phyloP scores from a whole-genome alignment of 345 rosid species.

The Dipteronia sinensis region DNA sequence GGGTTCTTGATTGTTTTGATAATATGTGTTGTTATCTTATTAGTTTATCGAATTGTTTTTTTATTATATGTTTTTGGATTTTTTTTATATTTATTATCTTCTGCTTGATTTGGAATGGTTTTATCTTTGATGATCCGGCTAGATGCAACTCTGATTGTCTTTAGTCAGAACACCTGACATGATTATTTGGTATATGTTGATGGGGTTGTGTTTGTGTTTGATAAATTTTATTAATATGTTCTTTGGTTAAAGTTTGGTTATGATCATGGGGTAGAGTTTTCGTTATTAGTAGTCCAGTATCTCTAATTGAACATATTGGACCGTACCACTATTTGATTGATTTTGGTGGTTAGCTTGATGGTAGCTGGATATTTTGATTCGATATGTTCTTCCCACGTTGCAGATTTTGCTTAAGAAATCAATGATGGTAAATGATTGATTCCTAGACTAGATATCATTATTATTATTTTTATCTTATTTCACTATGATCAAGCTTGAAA shows the following conservation, averaged over 20 bases:
- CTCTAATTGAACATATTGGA: neutral
- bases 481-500: neutral
- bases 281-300: neutral
- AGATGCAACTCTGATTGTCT: neutral
- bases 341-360: neutral
- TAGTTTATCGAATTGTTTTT: constrained; percentile 1
- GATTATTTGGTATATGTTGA: neutral
- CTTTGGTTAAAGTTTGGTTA: neutral
- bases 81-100: neutral
- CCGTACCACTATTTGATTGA: neutral
- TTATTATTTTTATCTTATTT: neutral
- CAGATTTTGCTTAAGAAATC: neutral
- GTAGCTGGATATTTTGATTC: neutral
- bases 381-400: neutral
- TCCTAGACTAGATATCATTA: neutral
- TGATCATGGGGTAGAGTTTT: neutral
- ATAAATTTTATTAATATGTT: constrained; percentile 2
- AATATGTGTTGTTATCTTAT: neutral
- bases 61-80: neutral
- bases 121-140: neutral
- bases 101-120: neutral
- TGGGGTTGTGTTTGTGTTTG: neutral
- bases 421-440: too few species aligned
- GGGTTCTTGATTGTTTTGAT: neutral
- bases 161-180: too few species aligned